Base-by-base conservation (phyloP, 495 filamentous ascomycete genomes). In the Lasiosphaeriaceae sp. region DNA sequence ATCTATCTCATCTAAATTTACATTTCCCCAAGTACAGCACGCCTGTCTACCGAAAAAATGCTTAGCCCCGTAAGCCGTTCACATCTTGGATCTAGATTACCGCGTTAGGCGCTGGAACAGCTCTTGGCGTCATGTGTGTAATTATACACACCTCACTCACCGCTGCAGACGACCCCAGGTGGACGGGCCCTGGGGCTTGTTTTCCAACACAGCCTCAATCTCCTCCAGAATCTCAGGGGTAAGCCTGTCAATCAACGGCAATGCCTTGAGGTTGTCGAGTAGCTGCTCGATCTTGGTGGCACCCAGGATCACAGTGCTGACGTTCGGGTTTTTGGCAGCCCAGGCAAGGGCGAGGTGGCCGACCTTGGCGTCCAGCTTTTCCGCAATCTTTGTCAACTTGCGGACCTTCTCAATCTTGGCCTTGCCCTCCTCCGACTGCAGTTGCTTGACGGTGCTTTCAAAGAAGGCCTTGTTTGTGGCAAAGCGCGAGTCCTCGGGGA, bases 251-350 rank as follows among this genome's bases (percentile, higher is more conserved):
- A 84, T 54, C 17, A 90, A 52, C 20, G 80, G 78, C 48, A 92
- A 61, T 52, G 84, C 82, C 67, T 80, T 79, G 35, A 90, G 71
- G 54, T 86, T 89, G 54, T 90, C 83, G 17, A 74, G 68, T 23
- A 93, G 75, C 71, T 93, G 89, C 73, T 90, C 85, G 6, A 81
- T 73, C 64, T 80, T 79, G 35, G 82, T 86, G 3, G 89, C 90
- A 22, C 89, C 89, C 11, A 85, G 83, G 63, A 92, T 92, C 39
- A 86, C 86, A 1, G 80, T 83, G 47, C 80, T 83, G 48, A 92
- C 81, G 54, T 90, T 84, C n/a, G 79, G 77, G 67, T 92, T 93
- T 76, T 85, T 89, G 48, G 90, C 67, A 50, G 83, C 78, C 89
- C 89, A 92, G 0, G 89, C 89, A 37, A 91, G 72, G 0, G 87